These are phyloP conservation scores for Venturia asperata DNA, from an alignment of 2,329 filamentous ascomycete genomes.

Conservation along the genomic window DNA sequence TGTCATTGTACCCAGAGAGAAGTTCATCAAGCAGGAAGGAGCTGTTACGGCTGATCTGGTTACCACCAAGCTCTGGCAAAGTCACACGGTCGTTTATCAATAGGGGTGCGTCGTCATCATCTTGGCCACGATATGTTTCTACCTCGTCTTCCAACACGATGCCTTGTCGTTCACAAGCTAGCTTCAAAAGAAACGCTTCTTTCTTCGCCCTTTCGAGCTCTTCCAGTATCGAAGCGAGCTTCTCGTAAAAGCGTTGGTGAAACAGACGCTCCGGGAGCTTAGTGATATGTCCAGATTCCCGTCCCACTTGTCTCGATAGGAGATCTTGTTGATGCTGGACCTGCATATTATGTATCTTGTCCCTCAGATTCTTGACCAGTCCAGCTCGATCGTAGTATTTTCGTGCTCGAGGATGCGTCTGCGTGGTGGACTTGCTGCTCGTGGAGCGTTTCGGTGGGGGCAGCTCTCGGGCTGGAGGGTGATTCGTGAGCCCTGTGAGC, in stretches of 20 bases:
- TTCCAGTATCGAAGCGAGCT: neutral
- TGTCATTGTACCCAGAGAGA: neutral
- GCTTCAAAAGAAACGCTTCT: neutral
- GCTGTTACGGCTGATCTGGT: neutral
- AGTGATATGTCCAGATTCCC: neutral
- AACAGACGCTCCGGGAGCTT: neutral
- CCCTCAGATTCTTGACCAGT: neutral
- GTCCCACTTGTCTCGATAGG: neutral
- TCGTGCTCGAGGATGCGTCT: neutral
- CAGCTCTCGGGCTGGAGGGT: neutral
- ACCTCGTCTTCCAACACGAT: neutral
- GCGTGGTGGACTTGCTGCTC: neutral
- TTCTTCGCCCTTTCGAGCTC: neutral
- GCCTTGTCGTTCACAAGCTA: neutral
- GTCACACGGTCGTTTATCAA: neutral
- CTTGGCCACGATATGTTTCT: neutral
- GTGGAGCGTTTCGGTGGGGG: neutral
- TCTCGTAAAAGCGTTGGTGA: neutral
- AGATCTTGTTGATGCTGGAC: conserved; percentile 4
- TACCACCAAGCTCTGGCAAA: neutral
- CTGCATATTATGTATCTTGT: neutral
- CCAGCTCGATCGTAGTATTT: conserved; percentile 5
- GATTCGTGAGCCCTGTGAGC: neutral
- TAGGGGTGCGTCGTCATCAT: neutral
- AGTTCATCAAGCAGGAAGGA: neutral